Percentiles rank a stretch among this genome's conserved stretches.
phyloP scores from a whole-genome alignment of 805 yeast species.

The Ogataea ganodermae region DNA sequence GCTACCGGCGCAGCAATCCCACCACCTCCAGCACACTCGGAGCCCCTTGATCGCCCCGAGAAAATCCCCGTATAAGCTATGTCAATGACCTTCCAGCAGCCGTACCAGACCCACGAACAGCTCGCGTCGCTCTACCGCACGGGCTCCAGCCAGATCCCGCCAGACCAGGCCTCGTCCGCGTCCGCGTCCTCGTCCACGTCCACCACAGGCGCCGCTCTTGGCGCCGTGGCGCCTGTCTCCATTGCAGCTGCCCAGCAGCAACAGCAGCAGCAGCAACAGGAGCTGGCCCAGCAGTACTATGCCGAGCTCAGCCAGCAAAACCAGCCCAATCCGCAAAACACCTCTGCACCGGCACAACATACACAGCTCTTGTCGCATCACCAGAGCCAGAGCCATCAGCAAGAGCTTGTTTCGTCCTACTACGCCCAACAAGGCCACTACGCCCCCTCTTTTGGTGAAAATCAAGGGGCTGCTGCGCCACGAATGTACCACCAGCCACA shows the following conservation, averaged over 20 bases:
- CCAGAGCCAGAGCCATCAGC: too few relatives aligned
- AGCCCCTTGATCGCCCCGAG: too few relatives aligned
- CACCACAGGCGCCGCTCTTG: background rate
- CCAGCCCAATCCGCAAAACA: background rate
- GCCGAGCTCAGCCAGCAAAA: background rate
- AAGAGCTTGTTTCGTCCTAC: background rate
- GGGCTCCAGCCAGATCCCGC: conserved; percentile 2
- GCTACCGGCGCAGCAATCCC: background rate
- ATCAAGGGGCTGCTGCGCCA: background rate
- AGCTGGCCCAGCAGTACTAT: background rate
- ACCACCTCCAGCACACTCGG: background rate
- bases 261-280: background rate
- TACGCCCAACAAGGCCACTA: background rate
- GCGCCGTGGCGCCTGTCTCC: background rate
- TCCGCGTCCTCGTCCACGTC: conserved; percentile 2
- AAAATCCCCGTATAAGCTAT: background rate
- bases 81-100: conserved; percentile 22
- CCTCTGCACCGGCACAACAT: background rate
- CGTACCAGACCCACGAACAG: conserved; percentile 12
- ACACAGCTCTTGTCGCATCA: background rate
- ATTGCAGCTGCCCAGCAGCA: too few relatives aligned
- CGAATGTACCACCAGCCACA: background rate
- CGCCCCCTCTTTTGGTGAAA: background rate
- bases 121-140: conserved; percentile 5
- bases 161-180: conserved; percentile 2